Conservation (phyloP, 2,329 filamentous ascomycete genomes). For the Fusarium armeniacum region DNA sequence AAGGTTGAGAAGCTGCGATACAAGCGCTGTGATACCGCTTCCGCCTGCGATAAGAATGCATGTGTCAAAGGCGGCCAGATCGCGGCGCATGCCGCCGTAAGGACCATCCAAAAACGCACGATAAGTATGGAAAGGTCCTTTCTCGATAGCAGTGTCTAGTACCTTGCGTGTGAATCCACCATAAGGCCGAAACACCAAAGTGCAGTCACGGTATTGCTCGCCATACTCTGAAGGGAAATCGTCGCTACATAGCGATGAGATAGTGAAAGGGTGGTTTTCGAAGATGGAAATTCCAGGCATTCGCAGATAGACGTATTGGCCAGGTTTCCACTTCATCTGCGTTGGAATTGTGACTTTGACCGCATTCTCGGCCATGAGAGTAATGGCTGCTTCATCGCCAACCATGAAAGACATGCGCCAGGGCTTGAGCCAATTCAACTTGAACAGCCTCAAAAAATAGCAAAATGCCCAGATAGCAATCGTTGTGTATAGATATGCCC, state of each 20-base stretch:
- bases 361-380: conserved; percentile 91
- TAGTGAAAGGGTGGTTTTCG: conserved; percentile 96
- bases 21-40: conserved; percentile 92
- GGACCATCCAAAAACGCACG: conserved; percentile 93
- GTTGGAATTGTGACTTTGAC: conserved; percentile 96
- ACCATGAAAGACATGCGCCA: conserved; percentile 85
- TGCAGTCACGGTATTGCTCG: conserved; percentile 88
- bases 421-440: conserved; percentile 90
- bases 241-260: conserved; percentile 90
- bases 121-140: conserved; percentile 92
- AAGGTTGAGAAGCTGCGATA: conserved; percentile 91
- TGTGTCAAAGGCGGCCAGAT: conserved; percentile 92
- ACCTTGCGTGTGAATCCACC: conserved; percentile 90
- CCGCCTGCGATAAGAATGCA: conserved; percentile 94
- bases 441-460: conserved; percentile 81
- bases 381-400: conserved; percentile 91
- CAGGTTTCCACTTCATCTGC: conserved; percentile 91
- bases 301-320: conserved; percentile 93
- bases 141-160: conserved; percentile 83
- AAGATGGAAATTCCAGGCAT: conserved; percentile 93
- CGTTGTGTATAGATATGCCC: conserved; percentile 88
- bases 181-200: conserved; percentile 91
- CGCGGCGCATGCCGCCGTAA: conserved; percentile 93
- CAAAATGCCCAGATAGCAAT: conserved; percentile 83
- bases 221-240: conserved; percentile 95